Evolutionary conservation across 345 rosid species (phyloP).

Genomic region (Capsella bursapastoris): DNA sequence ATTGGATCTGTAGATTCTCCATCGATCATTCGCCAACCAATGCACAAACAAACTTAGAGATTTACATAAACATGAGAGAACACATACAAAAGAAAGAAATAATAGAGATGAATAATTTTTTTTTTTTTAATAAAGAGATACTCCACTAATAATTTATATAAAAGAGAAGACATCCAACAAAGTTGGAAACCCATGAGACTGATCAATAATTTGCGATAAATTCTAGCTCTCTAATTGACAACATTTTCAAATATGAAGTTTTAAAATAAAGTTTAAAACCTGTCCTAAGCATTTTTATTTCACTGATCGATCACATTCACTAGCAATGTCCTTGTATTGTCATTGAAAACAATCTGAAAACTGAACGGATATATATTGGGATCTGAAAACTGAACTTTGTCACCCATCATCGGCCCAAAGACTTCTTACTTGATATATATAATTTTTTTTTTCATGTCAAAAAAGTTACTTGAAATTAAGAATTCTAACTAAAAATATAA

Average conservation of each 20-base stretch:
- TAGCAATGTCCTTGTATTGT: neutral
- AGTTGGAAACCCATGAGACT: conserved; percentile 33
- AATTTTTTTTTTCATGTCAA: neutral
- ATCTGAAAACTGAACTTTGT: neutral
- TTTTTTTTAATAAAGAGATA: conserved; percentile 14
- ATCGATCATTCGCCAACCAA: conserved; percentile 33
- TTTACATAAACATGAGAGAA: neutral
- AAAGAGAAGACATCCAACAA: conserved; percentile 20
- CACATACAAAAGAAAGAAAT: neutral
- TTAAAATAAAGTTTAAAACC: neutral
- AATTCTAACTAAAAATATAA: no score
- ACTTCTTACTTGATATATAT: neutral
- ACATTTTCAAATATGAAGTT: neutral
- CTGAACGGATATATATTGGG: neutral
- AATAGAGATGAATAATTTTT: conserved; percentile 4
- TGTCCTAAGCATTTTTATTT: neutral
- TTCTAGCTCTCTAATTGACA: conserved; percentile 4
- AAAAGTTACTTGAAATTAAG: no score
- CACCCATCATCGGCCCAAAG: neutral
- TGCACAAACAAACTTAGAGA: conserved; percentile 16
- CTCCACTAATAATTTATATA: neutral
- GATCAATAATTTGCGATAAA: neutral
- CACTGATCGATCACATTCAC: conserved; percentile 11
- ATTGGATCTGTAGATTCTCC: conserved; percentile 41
- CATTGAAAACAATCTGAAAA: no score